These are phyloP conservation scores for Yamadazyma pseudoaaseri DNA, from an alignment of 1,139 yeast species.

Conservation along the genomic window DNA sequence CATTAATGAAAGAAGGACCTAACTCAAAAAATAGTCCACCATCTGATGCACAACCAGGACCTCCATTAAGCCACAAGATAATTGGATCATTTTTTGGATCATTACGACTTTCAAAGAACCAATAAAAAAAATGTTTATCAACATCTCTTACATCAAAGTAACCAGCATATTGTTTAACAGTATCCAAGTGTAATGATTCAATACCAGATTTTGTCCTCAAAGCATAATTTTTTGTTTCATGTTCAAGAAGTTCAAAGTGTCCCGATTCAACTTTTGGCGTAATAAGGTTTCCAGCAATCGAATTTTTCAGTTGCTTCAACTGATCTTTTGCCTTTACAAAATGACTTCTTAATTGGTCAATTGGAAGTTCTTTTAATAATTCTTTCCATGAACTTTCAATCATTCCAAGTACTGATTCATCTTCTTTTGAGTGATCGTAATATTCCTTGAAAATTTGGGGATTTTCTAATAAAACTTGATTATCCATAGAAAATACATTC, in stretches of 20 bases:
- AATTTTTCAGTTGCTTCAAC: not conserved
- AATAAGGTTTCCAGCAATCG: too few relatives aligned
- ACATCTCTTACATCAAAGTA: constrained; percentile 50
- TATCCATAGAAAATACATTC: constrained; percentile 6
- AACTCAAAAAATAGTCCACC: constrained; percentile 83
- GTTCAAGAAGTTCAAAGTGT: constrained; percentile 6
- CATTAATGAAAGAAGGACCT: constrained; percentile 73
- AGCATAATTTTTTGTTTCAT: constrained; percentile 6
- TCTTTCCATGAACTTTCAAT: constrained; percentile 6
- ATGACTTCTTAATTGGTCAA: not conserved
- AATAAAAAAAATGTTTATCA: constrained; percentile 73
- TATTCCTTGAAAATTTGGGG: constrained; percentile 7
- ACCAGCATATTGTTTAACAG: constrained; percentile 57
- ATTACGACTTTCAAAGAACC: constrained; percentile 85
- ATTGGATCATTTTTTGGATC: constrained; percentile 82
- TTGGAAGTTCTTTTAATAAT: constrained; percentile 1
- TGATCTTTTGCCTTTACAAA: not conserved
- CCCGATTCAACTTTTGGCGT: not conserved
- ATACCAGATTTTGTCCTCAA: constrained; percentile 9
- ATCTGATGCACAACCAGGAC: constrained; percentile 45
- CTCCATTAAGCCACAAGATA: constrained; percentile 54
- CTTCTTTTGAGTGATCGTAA: constrained; percentile 1
- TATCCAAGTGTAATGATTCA: constrained; percentile 39
- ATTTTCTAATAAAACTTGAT: constrained; percentile 8
- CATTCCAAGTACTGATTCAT: not conserved